Base-by-base conservation (phyloP, 1,284 basidiomycete genomes). In the Cryptococcus sp. region DNA sequence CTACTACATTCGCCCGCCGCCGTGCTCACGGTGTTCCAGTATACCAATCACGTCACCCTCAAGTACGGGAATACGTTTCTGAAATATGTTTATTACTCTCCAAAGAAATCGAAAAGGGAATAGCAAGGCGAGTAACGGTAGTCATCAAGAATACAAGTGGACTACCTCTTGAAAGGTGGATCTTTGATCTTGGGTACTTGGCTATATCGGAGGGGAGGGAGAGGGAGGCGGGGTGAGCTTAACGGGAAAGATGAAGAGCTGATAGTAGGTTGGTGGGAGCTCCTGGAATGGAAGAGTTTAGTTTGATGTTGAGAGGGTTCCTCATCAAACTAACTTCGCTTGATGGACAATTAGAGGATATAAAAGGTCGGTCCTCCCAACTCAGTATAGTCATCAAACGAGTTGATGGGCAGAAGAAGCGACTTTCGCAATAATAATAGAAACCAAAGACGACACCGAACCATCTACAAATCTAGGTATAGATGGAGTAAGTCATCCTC, bases 21-120 rank as follows among this genome's bases (percentile, higher is more conserved):
- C 86, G 87, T 71, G 92, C 91, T 69, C 94, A 92, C 73, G 84
- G 88, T 49, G 86, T 86, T 0, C 85, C 90, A 0, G 89, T 94
- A 19, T 96, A 86, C 67, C 90, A 96, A 74, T 91, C 88, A 3
- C 85, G 91, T 4, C 89, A 93, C 66, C 91, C 91, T 0, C 82
- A 82, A 24, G 78, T 98, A 45, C 87, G 88, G 62, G 84, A 87
- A 42, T 98, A 97, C 72, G 86, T 98, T 46, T 83, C 86, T 9
- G 85, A 85, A 11, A 85, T 88, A 0, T 79, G 91, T 48, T 84
- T 83, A 55, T 85, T 87, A 14, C 72, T 92, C 7, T 77, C 79
- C 5, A 84, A 87, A 52, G 91, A 96, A 69, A 77, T 97, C 23
- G 54, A 60, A 32, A 32, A 28, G 19, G 69, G 69, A 2, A 61